A percentile compares a stretch with the other conserved stretches of the same genome.
Evolutionary conservation across 305 asterid genomes (phyloP).

Genomic region (Coffea humblotiana): DNA sequence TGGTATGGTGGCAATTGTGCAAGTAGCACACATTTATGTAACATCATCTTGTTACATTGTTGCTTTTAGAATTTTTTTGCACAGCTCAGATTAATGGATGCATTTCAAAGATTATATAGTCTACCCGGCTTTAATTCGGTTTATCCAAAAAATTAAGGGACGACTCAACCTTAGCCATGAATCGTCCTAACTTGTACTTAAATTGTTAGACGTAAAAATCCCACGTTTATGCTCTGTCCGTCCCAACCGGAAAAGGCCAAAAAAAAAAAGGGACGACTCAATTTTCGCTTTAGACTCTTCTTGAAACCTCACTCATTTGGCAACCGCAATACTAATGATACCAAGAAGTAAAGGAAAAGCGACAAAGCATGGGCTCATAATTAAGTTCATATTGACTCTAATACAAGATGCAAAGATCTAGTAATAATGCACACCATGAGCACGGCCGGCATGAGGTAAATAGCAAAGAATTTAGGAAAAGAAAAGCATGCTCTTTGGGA

Average conservation of each 20-base stretch:
- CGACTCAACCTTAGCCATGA: too few species aligned
- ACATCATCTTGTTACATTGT: not conserved
- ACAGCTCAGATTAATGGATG: too few species aligned
- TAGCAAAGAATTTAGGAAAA: slow-evolving; percentile 2
- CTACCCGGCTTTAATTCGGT: not conserved
- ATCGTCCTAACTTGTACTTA: too few species aligned
- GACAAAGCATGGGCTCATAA: not conserved
- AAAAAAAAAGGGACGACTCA: too few species aligned
- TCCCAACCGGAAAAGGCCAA: too few species aligned
- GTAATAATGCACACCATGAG: not conserved
- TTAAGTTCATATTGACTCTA: slow-evolving; percentile 7
- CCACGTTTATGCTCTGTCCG: too few species aligned
- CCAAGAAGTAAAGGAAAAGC: not conserved
- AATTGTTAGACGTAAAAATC: too few species aligned
- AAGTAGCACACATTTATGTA: not conserved
- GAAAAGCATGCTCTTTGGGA: slow-evolving; percentile 22
- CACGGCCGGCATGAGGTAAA: slow-evolving; percentile 4
- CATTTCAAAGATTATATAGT: not conserved
- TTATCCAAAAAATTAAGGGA: too few species aligned
- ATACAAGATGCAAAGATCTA: not conserved
- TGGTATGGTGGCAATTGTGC: not conserved
- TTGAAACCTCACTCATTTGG: not conserved
- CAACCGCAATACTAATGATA: not conserved
- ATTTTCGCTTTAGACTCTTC: too few species aligned
- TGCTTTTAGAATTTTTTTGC: not conserved